Base-by-base conservation (phyloP, 2,329 filamentous ascomycete species). In the Cercospora brassicicola region DNA sequence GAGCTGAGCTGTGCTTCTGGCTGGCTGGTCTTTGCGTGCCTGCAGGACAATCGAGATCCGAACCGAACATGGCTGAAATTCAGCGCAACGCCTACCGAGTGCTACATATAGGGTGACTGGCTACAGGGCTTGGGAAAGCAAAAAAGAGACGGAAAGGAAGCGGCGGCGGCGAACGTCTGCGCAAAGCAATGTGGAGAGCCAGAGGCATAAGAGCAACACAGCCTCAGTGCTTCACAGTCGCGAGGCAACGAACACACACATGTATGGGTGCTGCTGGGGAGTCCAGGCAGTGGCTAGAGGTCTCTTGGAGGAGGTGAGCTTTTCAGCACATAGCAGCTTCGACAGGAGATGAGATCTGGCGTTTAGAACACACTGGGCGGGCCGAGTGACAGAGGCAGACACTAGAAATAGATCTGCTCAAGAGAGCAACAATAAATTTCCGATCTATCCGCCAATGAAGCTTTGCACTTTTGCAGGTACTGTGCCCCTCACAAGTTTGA, bases 1-100 rank as follows among this genome's bases (percentile, higher is more conserved):
- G 65, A 23, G 42, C 59, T 13, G 69, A 67, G 39, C 45, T 71
- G 20, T 71, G 69, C 59, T 69, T 71, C 55, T 69, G 67, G 66
- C 59, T 67, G 45, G 55, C 62, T 6, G 48, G 53, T 11, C 64
- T 71, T 8, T 71, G 69, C 48, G 26, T 61, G 36, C 61, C 66
- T 28, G 36, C 59, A 33, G 55, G 55, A 20, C 55, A 39, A 36
- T 45, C 31, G 10, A 57, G n/a, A 10, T 20, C 53, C 20, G 28
- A 18, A 5, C 11, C 53, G 10, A 26, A 45, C 20, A 4, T 62
- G 13, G 36, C 39, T 4, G 60, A 66, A 5, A 61, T 68, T 28
- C 66, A 68, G 30, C 13, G 36, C 3, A 62, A 70, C 36, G 69
- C 64, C 2, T 70, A 70, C 42, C 56, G 31, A n/a, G 31, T 23